Evolutionary conservation across 495 filamentous ascomycete genomes (phyloP), one percentile per base, ranked within the genome.

Genomic region (Neurospora tetraspora): DNA sequence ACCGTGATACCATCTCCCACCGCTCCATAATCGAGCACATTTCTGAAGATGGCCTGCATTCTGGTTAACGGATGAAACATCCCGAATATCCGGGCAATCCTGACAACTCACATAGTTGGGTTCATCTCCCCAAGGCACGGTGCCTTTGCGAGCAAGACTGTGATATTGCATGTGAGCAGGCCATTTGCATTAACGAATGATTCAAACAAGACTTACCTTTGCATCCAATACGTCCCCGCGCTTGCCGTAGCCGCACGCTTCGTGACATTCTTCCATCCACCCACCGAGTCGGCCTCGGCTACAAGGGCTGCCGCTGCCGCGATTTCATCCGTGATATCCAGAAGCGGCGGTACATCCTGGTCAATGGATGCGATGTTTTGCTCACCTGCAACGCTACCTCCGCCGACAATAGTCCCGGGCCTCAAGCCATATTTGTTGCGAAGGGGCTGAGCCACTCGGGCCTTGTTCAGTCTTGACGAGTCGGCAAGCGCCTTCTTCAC

Each of bases 1-100:
- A 42, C 40, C 2, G 90, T 93, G 2, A 85, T 81, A 34, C 93
- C 92, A 71, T 94, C 90, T 79, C 89, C 89, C 84, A 68, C 31
- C 31, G 43, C 34, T 73, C 70, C 40, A 77, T 87, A 94, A 76
- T 96, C 93, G 81, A 86, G 90, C 38, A 97, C 93, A 79, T 97
- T 95, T 36, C 93, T 90, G 78, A 88, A 96, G 36, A 96, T 84
- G 77, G 38, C 20, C 59, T 74, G 69, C 68, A 3, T 92, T 84
- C 91, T 42, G 40, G 40, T 42, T 42, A 42, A 14, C 0, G 40
- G 0, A 42, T 42, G 40, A 42, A 42, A n/a, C n/a, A n/a, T n/a
- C n/a, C n/a, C n/a, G n/a, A n/a, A n/a, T n/a, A n/a, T n/a, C n/a
- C n/a, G n/a, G n/a, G n/a, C n/a, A n/a, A n/a, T n/a, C n/a, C 40